Evolutionary conservation across 2,329 filamentous ascomycete genomes (phyloP).

Genomic region (Venturia nashicola): DNA sequence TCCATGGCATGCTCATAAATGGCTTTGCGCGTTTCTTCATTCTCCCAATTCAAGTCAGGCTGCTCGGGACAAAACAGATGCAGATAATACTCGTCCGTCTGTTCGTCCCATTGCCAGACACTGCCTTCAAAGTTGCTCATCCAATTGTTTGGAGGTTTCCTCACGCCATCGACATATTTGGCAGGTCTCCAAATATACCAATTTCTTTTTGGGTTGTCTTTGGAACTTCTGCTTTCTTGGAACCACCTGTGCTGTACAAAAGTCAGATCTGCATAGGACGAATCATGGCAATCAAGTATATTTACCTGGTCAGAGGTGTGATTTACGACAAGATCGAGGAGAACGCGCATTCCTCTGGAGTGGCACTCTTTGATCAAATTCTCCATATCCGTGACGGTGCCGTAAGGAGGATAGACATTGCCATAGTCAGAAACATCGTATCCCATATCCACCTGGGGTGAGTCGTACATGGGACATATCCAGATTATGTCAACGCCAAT

Average conservation of each 20-base stretch:
- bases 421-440: conserved; percentile 61
- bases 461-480: conserved; percentile 54
- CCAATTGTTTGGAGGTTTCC: conserved; percentile 26
- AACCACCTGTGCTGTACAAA: conserved; percentile 41
- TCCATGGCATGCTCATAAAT: conserved; percentile 13
- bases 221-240: conserved; percentile 49
- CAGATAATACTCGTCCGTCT: conserved; percentile 11
- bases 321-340: conserved; percentile 68
- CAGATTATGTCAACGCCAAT: conserved; percentile 55
- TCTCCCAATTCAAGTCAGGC: conserved; percentile 10
- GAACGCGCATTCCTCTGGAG: conserved; percentile 52
- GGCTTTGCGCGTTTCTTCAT: conserved; percentile 7
- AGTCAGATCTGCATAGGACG: neutral
- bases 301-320: conserved; percentile 50
- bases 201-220: conserved; percentile 50
- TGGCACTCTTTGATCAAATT: conserved; percentile 47
- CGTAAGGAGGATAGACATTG: conserved; percentile 51
- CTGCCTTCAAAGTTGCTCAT: conserved; percentile 26
- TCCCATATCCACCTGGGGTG: conserved; percentile 56
- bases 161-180: conserved; percentile 6
- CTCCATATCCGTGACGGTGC: conserved; percentile 54
- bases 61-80: conserved; percentile 11
- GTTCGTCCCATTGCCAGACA: conserved; percentile 10
- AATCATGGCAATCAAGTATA: neutral
- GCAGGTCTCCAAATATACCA: conserved; percentile 40